Evolutionary conservation across 2,329 filamentous ascomycete species (phyloP), one percentile per base, ranked within the genome.

Genomic region (Coniochaeta sp.): DNA sequence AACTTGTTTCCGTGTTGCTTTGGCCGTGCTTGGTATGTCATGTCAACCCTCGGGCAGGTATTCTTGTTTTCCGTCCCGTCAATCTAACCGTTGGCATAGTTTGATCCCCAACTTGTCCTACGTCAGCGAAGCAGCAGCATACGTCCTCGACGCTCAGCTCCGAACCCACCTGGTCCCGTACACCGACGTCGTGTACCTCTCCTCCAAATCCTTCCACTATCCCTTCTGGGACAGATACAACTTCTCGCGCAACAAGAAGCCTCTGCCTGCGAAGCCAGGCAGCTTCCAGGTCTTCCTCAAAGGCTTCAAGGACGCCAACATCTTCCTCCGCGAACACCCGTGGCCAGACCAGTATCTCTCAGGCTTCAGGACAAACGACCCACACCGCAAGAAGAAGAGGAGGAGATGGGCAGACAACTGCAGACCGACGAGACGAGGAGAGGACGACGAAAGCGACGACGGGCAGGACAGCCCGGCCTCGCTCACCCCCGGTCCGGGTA

Each of bases 1-100:
- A 99, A 99, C 72, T 73, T 99, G 65, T 98, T 99, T 67, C 95
- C 95, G 9, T 99, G 96, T 77, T 97, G 91, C 74, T 99, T 99
- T 69, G 95, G 95, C 19, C 83, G 95, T 69, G 93, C 93, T 54
- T 98, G 92, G 83, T 86, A 73, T 58, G 80, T 72, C n/a, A n/a
- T n/a, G n/a, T 38, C 34, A 61, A 55, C 34, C n/a, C 52, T 24
- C 24, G 5, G 16, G 32, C 32, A 34, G 6, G 36, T 16, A 4
- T 36, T 3, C 17, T 38, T 28, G 42, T 36, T 36, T 58, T 38
- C 24, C 19, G 26, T n/a, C 54, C 66, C 28, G 64, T n/a, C 65
- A 60, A 57, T 22, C 54, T 56, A 56, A 56, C 54, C 22, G 17
- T 56, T 12, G n/a, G 3, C 62, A 17, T 40, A 86, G 86, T 70